These are phyloP conservation scores for Abortiporus biennis DNA, from an alignment of 1,284 basidiomycete genomes.

Conservation along the genomic window DNA sequence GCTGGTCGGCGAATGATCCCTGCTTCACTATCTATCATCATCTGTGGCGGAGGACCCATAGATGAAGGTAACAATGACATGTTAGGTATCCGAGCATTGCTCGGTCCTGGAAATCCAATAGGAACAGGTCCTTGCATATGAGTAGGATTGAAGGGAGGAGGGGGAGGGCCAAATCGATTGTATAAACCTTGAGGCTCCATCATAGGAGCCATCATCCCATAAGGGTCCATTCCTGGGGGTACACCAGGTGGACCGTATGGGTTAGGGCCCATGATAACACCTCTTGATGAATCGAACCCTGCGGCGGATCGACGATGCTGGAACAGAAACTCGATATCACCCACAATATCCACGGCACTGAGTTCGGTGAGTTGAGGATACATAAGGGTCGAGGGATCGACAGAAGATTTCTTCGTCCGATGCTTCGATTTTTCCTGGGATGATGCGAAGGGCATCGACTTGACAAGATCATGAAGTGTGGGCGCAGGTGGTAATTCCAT, in stretches of 20 bases:
- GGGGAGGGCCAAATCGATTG: slow-evolving; percentile 14
- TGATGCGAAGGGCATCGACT: slow-evolving; percentile 22
- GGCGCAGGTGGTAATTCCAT: slow-evolving; percentile 25
- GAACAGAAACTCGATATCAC: slow-evolving; percentile 51
- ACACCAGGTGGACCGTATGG: slow-evolving; percentile 23
- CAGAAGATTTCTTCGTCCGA: slow-evolving; percentile 13
- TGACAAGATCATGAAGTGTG: slow-evolving; percentile 30
- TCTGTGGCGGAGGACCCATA: not conserved
- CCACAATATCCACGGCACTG: slow-evolving; percentile 40
- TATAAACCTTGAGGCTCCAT: slow-evolving; percentile 16
- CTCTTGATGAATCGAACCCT: slow-evolving; percentile 19
- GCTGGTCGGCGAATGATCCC: not conserved
- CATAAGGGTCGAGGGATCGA: slow-evolving; percentile 21
- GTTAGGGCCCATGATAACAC: slow-evolving; percentile 23
- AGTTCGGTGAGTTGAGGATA: slow-evolving; percentile 54
- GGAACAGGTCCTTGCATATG: slow-evolving; percentile 11
- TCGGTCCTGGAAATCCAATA: slow-evolving; percentile 16
- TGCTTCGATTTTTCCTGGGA: slow-evolving; percentile 7
- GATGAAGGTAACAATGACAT: not conserved
- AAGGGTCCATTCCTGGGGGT: slow-evolving; percentile 18
- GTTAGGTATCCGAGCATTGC: slow-evolving; percentile 11
- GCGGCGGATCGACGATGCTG: slow-evolving; percentile 31
- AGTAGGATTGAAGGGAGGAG: slow-evolving; percentile 8
- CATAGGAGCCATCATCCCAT: slow-evolving; percentile 16
- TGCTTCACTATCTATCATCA: not conserved